These are phyloP conservation scores for Penicillium sp. DNA, from an alignment of 2,329 filamentous ascomycete species.

Conservation along the genomic window DNA sequence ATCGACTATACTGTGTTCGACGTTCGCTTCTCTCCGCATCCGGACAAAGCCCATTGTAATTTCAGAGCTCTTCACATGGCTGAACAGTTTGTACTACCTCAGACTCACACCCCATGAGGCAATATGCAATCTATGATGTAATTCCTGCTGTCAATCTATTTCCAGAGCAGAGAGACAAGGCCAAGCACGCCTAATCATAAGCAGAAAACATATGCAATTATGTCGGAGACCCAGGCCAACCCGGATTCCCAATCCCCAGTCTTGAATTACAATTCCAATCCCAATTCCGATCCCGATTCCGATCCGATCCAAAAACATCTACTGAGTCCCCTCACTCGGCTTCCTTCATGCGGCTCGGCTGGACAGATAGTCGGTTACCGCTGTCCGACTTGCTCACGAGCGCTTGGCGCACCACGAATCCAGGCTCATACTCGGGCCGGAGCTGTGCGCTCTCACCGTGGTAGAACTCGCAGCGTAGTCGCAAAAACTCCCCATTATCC, in stretches of 20 bases:
- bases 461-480: constrained; percentile 52
- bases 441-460: constrained; percentile 49
- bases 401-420: constrained; percentile 46
- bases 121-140: constrained; percentile 9
- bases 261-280: not conserved
- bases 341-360: constrained; percentile 19
- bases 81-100: constrained; percentile 12
- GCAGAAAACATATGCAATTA: not conserved
- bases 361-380: constrained; percentile 33
- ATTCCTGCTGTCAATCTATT: constrained; percentile 22
- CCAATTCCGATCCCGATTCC: not conserved
- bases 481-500: constrained; percentile 40
- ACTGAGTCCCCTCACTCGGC: constrained; percentile 14
- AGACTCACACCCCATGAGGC: constrained; percentile 18
- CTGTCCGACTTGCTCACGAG: constrained; percentile 36
- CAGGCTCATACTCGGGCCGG: constrained; percentile 47
- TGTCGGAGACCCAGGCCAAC: not conserved
- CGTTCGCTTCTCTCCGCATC: constrained; percentile 16
- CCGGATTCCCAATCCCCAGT: not conserved
- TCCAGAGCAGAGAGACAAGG: constrained; percentile 16
- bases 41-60: constrained; percentile 24
- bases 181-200: not conserved
- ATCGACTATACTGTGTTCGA: not conserved
- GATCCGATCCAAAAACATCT: not conserved
- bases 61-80: constrained; percentile 9